phyloP scores from a whole-genome alignment of 2,329 filamentous ascomycete species.

The Graphilbum fragrans region DNA sequence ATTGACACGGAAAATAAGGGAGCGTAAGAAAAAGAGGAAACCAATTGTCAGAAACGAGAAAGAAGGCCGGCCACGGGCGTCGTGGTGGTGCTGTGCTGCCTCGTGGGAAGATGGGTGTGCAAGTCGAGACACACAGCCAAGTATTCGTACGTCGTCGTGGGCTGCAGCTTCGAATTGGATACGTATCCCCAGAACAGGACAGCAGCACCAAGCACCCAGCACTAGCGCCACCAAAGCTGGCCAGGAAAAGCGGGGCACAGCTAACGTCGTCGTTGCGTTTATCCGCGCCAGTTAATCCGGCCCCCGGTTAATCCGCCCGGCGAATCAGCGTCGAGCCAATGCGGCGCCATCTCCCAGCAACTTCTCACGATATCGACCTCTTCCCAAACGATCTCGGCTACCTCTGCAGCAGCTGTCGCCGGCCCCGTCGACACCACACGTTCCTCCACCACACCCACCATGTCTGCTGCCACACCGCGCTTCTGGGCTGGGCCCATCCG shows the following conservation, averaged over 20 bases:
- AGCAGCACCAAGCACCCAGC: background rate
- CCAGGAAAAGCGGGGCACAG: no score
- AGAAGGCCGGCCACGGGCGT: background rate
- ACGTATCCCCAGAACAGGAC: background rate
- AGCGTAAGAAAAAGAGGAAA: background rate
- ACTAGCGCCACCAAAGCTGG: no score
- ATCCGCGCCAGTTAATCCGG: no score
- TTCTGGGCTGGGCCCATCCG: constrained; percentile 79
- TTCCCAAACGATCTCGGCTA: no score
- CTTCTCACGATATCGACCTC: background rate
- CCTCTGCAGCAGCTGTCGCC: no score
- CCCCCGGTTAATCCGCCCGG: no score
- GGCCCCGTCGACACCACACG: no score
- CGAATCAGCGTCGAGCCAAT: constrained; percentile 1
- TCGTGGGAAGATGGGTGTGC: no score
- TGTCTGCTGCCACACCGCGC: constrained; percentile 52
- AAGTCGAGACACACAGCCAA: no score
- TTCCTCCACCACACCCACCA: constrained; percentile 22
- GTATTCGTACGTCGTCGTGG: no score
- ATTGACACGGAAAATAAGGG: background rate
- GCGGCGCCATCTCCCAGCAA: background rate
- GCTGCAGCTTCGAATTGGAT: background rate
- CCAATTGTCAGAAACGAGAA: background rate
- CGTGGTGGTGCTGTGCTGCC: background rate
- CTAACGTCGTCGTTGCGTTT: no score